Base-by-base conservation (phyloP, 2,329 filamentous ascomycete species). In the Mariannaea sp. region DNA sequence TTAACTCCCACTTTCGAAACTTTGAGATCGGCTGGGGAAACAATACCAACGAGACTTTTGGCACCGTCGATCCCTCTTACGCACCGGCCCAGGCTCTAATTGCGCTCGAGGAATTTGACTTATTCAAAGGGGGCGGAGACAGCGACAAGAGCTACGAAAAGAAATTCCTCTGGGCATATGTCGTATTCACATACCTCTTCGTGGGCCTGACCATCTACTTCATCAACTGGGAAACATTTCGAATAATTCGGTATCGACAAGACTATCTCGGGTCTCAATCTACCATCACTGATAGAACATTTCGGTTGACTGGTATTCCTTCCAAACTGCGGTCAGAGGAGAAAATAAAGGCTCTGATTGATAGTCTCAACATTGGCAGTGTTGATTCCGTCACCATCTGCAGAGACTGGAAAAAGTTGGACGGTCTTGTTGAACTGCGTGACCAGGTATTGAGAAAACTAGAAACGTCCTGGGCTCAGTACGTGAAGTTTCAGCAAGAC, bases 141-240 rank as follows among this genome's bases (percentile, higher is more conserved):
- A 70, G 70, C 57, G 72, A 74, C 33, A 65, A 59, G 48, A 70
- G 69, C 42, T 68, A 66, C 43, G 69, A 72, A 32, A 62, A 49
- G 9, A 57, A 64, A 7, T 96, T 92, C 65, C 76, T 97, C 1
- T 97, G 93, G 92, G 89, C 93, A 66, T 97, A 97, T 67, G 83
- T 96, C 12, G 79, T 89, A n/a, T 99, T 99, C 65, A 90, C 92
- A 1, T 99, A 97, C 75, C 80, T 97, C 44, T 99, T 97, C 71
- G 93, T 88, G 5, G 84, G 78, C 2, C 74, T 97, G 35, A 89
- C 90, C 0, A 77, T 97, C 10, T 96, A 92, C 69, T 83, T 93
- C 62, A 85, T 97, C 65, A 85, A 93, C 53, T 81, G 82, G 35
- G 88, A 96, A 73, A 97, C 94, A 0, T 84, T 88, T 61, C 88